Base-by-base conservation (phyloP, 2,329 filamentous ascomycete genomes). In the Ciborinia camelliae region DNA sequence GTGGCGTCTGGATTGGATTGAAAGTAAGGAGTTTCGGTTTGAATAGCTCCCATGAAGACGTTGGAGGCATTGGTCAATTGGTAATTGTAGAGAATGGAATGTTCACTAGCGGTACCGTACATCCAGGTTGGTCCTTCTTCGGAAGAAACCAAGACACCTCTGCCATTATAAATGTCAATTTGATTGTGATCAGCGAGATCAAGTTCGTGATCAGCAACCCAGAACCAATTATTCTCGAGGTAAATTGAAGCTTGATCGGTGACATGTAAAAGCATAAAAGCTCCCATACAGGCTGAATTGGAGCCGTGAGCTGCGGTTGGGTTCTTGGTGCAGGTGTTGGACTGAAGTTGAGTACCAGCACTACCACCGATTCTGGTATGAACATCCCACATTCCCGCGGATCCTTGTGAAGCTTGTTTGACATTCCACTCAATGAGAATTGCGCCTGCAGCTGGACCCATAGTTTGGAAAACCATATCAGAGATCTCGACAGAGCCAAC, bases 341-440 rank as follows among this genome's bases (percentile, higher is more conserved):
- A 89, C 78, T 75, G 91, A 20, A 98, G 84, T 69, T 90, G 79
- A 35, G 93, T 96, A 66, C 94, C 94, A 5, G 90, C 88, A 63
- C 89, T 88, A 51, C 95, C 95, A 72, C 92, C 94, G 71, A 99
- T 86, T 74, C 95, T 91, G 79, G 95, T 89, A 81, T 99, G 95
- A n/a, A 93, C 88, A 73, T 99, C 95, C 91, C 93, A 99, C 78
- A 97, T 87, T 68, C 87, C 94, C 26, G 87, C 88, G 1, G 86
- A 84, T 54, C 91, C 92, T 65, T 88, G 83, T 63, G 77, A 81
- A 70, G 83, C 76, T 43, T 86, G 88, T 51, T 86, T 86, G 50
- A 97, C 81, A 78, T 97, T 97, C 90, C 92, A 97, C 76, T 97
- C 85, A 79, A 97, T 87, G 75, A 97, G 84, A 73, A 97, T 91